Evolutionary conservation across 2,329 filamentous ascomycete genomes (phyloP).

Genomic region (Trichoderma endophyticum): DNA sequence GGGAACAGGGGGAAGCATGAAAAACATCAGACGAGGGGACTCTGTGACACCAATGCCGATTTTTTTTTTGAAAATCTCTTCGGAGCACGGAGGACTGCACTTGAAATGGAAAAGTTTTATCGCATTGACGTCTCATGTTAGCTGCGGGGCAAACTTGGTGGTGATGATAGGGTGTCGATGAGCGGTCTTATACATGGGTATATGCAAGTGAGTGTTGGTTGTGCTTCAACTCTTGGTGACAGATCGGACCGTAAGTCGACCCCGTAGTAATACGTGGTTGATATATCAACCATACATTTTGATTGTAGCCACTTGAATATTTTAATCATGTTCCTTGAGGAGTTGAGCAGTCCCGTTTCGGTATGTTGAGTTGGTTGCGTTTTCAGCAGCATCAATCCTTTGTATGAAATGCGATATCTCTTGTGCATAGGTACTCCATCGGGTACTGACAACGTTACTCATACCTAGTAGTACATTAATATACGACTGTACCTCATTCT

Average conservation of each 20-base stretch:
- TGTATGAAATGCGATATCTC: neutral
- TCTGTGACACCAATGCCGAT: neutral
- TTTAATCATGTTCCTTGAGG: neutral
- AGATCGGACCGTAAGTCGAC: neutral
- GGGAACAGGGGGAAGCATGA: neutral
- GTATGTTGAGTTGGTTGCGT: neutral
- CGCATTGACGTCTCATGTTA: neutral
- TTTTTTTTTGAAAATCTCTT: neutral
- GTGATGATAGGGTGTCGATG: neutral
- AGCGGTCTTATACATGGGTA: neutral
- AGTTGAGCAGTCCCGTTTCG: neutral
- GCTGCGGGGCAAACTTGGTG: neutral
- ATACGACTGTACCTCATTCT: neutral
- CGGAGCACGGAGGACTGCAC: neutral
- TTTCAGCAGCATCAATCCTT: neutral
- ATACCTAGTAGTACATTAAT: neutral
- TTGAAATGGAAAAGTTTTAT: neutral
- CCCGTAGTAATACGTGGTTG: neutral
- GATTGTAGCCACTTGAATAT: neutral
- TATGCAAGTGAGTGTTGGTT: neutral
- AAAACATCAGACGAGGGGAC: neutral
- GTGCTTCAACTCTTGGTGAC: neutral
- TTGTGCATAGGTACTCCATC: neutral
- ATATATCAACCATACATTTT: neutral
- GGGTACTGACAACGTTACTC: neutral